Evolutionary conservation across 2,329 filamentous ascomycete species (phyloP), one percentile per base, ranked within the genome.

Genomic region (Botryotinia calthae): DNA sequence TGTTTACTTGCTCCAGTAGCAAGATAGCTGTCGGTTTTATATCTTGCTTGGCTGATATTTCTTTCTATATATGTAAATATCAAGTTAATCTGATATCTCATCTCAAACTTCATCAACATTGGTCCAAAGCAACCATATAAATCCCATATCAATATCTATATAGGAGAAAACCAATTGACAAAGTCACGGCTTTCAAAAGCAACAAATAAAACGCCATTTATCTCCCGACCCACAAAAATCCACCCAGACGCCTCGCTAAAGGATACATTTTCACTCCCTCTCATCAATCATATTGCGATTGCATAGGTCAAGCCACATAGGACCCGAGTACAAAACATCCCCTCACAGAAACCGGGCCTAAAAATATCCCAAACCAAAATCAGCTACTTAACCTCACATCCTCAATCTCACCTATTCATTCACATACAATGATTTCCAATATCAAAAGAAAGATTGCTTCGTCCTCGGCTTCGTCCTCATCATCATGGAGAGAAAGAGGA

Each of bases 191-290:
- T 54, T 67, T 31, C 16, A 22, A 56, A 3, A 12, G 22, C 18
- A 46, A 34, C 6, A 48, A 42, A 1, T 28, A 56, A 58, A 56
- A 56, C 65, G 48, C 65, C 65, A 44, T 68, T 28, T 9, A 31
- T 14, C 5, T 28, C 46, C 48, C 37, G 14, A 42, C 48, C 18
- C 37, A n/a, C n/a, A 25, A 31, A 31, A 56, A 31, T 22, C 65
- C 34, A 42, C 37, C 65, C 37, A 56, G 40, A 68, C 65, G 48
- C 65, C 65, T 68, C 34, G 65, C 65, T 68, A 68, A 68, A 58
- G 65, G 34, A 51, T 68, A 37, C 37, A 28, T 68, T 56, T 58
- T 42, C 48, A 42, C n/a, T 31, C 48, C 34, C 37, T 56, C 28
- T 68, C 48, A 65, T 42, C 48, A 22, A 56, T 31, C 48, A 56